Evolutionary conservation across 805 yeast species (phyloP).

Genomic region (Starmerella riodocensis): DNA sequence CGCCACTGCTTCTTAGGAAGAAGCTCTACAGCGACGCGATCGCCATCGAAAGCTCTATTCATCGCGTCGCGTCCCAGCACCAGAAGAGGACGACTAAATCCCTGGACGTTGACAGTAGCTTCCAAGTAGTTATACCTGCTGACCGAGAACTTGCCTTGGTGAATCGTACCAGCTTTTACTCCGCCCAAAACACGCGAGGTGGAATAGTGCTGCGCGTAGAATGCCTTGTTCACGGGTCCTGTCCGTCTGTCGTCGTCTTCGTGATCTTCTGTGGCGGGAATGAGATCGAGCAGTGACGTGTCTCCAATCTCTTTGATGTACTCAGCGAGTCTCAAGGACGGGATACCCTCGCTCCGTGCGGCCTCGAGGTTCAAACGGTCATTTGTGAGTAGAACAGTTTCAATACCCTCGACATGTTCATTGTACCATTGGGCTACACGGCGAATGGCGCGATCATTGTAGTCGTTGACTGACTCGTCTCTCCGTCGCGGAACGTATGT

Average conservation of each 20-base stretch:
- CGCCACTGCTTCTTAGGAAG: constrained; percentile 81
- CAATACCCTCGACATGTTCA: constrained; percentile 39
- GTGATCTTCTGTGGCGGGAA: constrained; percentile 41
- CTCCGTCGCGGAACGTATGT: constrained; percentile 52
- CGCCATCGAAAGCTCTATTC: constrained; percentile 87
- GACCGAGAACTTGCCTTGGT: constrained; percentile 70
- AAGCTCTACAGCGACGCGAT: constrained; percentile 78
- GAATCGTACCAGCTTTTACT: constrained; percentile 67
- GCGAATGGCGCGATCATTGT: constrained; percentile 85
- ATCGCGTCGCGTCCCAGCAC: constrained; percentile 71
- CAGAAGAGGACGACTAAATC: constrained; percentile 68
- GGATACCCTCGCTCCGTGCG: constrained; percentile 42
- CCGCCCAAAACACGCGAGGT: constrained; percentile 84
- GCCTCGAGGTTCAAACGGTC: constrained; percentile 53
- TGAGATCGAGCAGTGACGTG: constrained; percentile 52
- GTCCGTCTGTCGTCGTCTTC: constrained; percentile 32
- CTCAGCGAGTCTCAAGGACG: constrained; percentile 46
- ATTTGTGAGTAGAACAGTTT: constrained; percentile 45
- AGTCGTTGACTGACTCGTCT: constrained; percentile 70
- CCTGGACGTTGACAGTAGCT: constrained; percentile 60
- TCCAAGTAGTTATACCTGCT: constrained; percentile 81
- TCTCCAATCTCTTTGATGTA: constrained; percentile 54
- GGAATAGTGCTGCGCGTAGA: constrained; percentile 66
- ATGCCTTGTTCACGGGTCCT: constrained; percentile 34
- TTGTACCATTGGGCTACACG: constrained; percentile 59